Evolutionary conservation across 495 filamentous ascomycete species (phyloP).

Genomic region (Aspergillus funiculosus): DNA sequence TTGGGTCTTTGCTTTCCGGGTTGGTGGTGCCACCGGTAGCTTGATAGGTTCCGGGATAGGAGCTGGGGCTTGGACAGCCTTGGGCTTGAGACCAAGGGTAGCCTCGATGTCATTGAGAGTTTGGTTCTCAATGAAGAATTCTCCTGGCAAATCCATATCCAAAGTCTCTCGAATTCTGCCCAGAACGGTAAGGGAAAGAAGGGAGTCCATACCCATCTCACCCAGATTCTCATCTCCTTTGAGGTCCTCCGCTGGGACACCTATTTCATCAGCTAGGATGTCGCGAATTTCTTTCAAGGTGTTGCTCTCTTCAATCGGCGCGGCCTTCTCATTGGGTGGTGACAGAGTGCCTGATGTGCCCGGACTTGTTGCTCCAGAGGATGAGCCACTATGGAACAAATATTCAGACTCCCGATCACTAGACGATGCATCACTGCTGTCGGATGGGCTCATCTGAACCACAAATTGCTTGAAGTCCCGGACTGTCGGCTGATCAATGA

Average conservation of each 20-base stretch:
- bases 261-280: conserved; percentile 64
- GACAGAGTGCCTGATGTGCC: conserved; percentile 30
- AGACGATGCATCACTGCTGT: conserved; percentile 30
- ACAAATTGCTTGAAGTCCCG: conserved; percentile 57
- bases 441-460: conserved; percentile 34
- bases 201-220: conserved; percentile 49
- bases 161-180: conserved; percentile 51
- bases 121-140: conserved; percentile 54
- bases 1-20: conserved; percentile 13
- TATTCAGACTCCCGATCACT: conserved; percentile 29
- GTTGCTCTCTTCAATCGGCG: conserved; percentile 40
- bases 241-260: conserved; percentile 59
- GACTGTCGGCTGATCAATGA: conserved; percentile 55
- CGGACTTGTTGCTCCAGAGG: conserved; percentile 32
- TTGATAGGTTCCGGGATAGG: conserved; percentile 20
- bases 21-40: conserved; percentile 19
- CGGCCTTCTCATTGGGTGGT: conserved; percentile 32
- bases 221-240: conserved; percentile 36
- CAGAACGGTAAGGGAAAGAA: conserved; percentile 47
- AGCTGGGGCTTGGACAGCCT: conserved; percentile 20
- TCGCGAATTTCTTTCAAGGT: conserved; percentile 44
- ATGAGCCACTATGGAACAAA: conserved; percentile 28
- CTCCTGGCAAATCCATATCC: conserved; percentile 46
- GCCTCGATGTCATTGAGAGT: conserved; percentile 53
- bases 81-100: conserved; percentile 36